phyloP scores from a whole-genome alignment of 805 yeast species.

The Starmerella roubikii region DNA sequence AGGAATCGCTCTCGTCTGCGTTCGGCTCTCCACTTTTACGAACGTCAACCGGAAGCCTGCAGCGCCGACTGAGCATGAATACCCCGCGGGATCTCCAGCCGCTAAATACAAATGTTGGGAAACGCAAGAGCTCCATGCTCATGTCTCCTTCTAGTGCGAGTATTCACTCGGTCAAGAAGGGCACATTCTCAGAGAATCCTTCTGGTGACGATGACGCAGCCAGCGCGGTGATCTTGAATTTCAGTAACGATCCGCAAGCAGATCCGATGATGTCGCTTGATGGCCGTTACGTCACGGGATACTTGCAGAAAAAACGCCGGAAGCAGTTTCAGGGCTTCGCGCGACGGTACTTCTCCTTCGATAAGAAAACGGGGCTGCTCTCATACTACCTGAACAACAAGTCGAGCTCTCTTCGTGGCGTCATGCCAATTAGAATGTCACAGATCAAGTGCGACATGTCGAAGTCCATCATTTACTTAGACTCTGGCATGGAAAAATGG shows the following conservation, averaged over 20 bases:
- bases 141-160: too few relatives aligned
- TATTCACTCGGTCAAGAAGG: too few relatives aligned
- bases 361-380: slow-evolving; percentile 66
- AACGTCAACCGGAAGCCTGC: too few relatives aligned
- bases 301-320: slow-evolving; percentile 63
- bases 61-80: too few relatives aligned
- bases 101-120: too few relatives aligned
- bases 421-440: slow-evolving; percentile 72
- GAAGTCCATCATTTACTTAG: slow-evolving; percentile 59
- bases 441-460: slow-evolving; percentile 68
- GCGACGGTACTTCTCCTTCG: slow-evolving; percentile 71
- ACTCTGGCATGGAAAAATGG: slow-evolving; percentile 90
- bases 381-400: slow-evolving; percentile 65
- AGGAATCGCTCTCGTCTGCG: too few relatives aligned
- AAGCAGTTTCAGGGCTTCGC: slow-evolving; percentile 78
- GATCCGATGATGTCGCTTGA: slow-evolving; percentile 14
- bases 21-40: too few relatives aligned
- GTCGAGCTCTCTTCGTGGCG: slow-evolving; percentile 69
- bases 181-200: too few relatives aligned
- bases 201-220: too few relatives aligned
- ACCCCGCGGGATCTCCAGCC: too few relatives aligned
- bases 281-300: slow-evolving; percentile 52
- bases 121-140: too few relatives aligned
- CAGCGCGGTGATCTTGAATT: neutral
- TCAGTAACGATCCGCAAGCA: neutral